Evolutionary conservation across 176 grass and related monocot genomes (phyloP).

Genomic region (Carex pumila): DNA sequence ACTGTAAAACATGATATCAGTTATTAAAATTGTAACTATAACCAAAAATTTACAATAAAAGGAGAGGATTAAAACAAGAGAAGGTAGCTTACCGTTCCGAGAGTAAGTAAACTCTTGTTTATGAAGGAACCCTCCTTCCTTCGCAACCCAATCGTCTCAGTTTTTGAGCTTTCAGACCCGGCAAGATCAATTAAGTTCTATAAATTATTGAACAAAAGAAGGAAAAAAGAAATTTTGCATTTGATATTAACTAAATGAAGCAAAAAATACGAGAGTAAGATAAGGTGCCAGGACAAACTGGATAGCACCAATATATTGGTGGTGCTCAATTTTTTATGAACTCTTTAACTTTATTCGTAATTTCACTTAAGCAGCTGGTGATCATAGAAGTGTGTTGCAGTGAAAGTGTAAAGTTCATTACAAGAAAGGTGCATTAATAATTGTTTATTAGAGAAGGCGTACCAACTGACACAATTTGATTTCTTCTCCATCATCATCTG

Average conservation of each 20-base stretch:
- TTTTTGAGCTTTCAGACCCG: constrained; percentile 96
- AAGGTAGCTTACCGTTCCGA: constrained; percentile 72
- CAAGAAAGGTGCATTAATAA: constrained; percentile 10
- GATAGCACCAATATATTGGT: neutral
- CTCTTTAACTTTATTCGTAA: neutral
- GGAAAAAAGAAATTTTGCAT: constrained; percentile 19
- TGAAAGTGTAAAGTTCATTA: neutral
- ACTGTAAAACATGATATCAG: neutral
- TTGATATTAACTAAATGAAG: constrained; percentile 13
- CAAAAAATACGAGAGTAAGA: neutral
- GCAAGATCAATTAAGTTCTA: constrained; percentile 99
- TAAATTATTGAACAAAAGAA: constrained; percentile 18
- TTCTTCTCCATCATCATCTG: constrained; percentile 69
- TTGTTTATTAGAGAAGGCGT: constrained; percentile 28
- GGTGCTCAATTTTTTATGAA: neutral
- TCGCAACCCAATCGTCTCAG: constrained; percentile 92
- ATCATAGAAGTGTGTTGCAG: neutral
- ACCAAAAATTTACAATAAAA: constrained; percentile 23
- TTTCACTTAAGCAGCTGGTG: neutral
- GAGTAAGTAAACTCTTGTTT: constrained; percentile 97
- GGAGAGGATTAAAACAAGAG: constrained; percentile 10
- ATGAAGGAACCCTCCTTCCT: constrained; percentile 99
- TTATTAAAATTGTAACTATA: neutral
- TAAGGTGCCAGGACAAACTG: neutral
- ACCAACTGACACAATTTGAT: constrained; percentile 89